A percentile compares a stretch with the other conserved stretches of the same genome.
phyloP scores from a whole-genome alignment of 805 yeast species.

The Blastobotrys attinorum region DNA sequence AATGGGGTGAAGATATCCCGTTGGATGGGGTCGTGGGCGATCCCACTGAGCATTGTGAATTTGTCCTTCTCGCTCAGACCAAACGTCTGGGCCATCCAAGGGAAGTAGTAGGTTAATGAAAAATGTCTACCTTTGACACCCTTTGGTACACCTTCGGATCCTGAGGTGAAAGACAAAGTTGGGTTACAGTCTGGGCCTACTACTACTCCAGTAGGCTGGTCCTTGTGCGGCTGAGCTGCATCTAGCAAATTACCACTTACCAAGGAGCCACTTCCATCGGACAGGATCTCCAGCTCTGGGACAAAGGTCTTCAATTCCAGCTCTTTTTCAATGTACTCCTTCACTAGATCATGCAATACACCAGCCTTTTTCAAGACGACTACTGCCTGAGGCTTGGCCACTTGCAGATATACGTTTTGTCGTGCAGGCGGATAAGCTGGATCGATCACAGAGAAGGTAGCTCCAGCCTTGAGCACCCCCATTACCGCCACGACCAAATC shows the following conservation, averaged over 20 bases:
- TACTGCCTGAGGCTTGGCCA: conserved; percentile 87
- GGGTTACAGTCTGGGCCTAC: conserved; percentile 99
- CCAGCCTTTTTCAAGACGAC: conserved; percentile 92
- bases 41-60: conserved; percentile 97
- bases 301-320: conserved; percentile 64
- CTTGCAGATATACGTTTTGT: conserved; percentile 86
- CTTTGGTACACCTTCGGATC: conserved; percentile 97
- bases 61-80: conserved; percentile 69
- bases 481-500: conserved; percentile 94
- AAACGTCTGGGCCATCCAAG: conserved; percentile 94
- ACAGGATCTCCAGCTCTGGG: conserved; percentile 68
- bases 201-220: conserved; percentile 69
- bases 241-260: conserved; percentile 54
- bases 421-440: conserved; percentile 99
- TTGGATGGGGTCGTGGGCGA: conserved; percentile 99
- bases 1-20: conserved; percentile 98
- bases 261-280: conserved; percentile 66
- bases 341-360: conserved; percentile 64
- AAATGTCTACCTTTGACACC: conserved; percentile 98
- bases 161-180: conserved; percentile 92
- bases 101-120: conserved; percentile 94
- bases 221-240: conserved; percentile 38
- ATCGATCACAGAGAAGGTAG: conserved; percentile 95
- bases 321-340: conserved; percentile 65
- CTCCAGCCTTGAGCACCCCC: conserved; percentile 98